Base-by-base conservation (phyloP, 495 filamentous ascomycete species). In the Bryoglossum gracile region DNA sequence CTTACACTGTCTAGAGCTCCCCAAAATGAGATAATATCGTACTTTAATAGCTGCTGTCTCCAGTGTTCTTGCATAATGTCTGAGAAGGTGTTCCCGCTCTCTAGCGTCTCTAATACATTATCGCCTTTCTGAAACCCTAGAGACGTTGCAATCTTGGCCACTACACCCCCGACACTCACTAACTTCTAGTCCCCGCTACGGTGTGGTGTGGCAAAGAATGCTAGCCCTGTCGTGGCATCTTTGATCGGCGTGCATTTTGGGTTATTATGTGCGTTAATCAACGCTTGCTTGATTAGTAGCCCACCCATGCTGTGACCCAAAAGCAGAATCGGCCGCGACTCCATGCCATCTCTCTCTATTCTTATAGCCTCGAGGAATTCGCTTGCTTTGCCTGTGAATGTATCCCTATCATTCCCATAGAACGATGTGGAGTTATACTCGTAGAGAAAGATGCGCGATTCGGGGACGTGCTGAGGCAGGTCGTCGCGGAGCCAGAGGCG, bases 281-380 rank as follows among this genome's bases (percentile, higher is more conserved):
- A 18, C 22, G 49, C 49, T 39, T 66, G 62, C 49, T 68, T 68
- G 40, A 62, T 53, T 0, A 70, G 47, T 17, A 70, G 59, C 1
- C 67, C 67, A 10, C 66, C 67, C 1, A 68, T 35, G 44, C 66
- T 70, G 47, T 70, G 65, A 25, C 59, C 59, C 32, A 68, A 33
- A 53, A 68, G 66, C n/a, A 70, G 30, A 24, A 66, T 43, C 9
- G 61, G 61, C 10, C 55, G 42, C 0, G 40, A 48, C 43, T 54
- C 50, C 4, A 44, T 26, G 11, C 39, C 46, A 1, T 56, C 21
- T 35, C 60, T 43, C 50, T 52, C 43, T 25, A 51, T 49, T 32
- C 51, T 40, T 25, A 63, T 55, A 2, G 33, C 40, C 34, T 56
- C 53, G 17, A 62, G 56, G 0, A 62, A 45, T 24, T 59, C 56